Evolutionary conservation across 2,329 filamentous ascomycete species (phyloP).

Genomic region (Colletotrichum truncatum): DNA sequence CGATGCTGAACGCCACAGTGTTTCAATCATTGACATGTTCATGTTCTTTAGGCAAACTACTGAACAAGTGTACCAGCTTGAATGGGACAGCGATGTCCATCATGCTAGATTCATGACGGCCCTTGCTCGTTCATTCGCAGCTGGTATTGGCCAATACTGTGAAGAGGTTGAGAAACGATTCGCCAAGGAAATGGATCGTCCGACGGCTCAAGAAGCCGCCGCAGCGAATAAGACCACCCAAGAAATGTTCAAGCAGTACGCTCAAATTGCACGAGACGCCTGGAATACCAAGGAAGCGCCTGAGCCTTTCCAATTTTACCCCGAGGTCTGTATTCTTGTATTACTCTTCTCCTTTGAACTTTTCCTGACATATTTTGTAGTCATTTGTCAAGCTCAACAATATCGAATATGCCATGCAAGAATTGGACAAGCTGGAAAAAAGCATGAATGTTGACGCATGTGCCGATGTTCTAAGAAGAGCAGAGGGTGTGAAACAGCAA

Average conservation of each 20-base stretch:
- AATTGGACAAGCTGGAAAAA: constrained; percentile 89
- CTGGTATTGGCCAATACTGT: constrained; percentile 87
- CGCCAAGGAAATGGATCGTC: constrained; percentile 89
- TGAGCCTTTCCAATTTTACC: constrained; percentile 96
- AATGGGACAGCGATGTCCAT: constrained; percentile 94
- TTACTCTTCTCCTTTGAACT: not conserved
- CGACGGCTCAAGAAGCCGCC: constrained; percentile 87
- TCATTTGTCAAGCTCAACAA: constrained; percentile 99
- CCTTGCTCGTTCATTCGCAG: constrained; percentile 83
- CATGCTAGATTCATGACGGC: constrained; percentile 98
- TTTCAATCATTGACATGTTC: constrained; percentile 93
- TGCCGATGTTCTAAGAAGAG: constrained; percentile 80
- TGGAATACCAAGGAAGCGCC: constrained; percentile 93
- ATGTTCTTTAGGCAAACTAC: constrained; percentile 92
- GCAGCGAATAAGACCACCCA: constrained; percentile 82
- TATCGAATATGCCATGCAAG: constrained; percentile 91
- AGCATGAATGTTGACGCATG: constrained; percentile 92
- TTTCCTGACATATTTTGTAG: constrained; percentile 52
- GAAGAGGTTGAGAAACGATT: constrained; percentile 90
- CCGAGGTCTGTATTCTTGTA: constrained; percentile 72
- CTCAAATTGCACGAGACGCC: constrained; percentile 91
- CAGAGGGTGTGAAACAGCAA: constrained; percentile 73
- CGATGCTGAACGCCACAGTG: constrained; percentile 89
- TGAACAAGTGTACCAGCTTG: constrained; percentile 84
- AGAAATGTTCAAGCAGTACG: constrained; percentile 92